A percentile compares a stretch with the other conserved stretches of the same genome.
Evolutionary conservation across 2,329 filamentous ascomycete genomes (phyloP).

Genomic region (Fusarium lateritium): DNA sequence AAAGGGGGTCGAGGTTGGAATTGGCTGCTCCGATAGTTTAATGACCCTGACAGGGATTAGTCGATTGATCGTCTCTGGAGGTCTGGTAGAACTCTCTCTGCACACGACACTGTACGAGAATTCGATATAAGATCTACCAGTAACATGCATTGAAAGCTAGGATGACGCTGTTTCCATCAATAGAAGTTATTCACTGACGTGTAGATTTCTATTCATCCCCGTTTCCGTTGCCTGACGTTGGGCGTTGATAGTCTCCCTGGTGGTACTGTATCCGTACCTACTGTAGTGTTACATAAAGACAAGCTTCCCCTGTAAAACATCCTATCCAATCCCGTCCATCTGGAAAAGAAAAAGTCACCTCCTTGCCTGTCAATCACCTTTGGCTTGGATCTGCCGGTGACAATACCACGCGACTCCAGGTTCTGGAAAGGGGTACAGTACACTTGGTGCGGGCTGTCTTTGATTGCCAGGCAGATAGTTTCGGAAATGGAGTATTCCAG

Average conservation of each 20-base stretch:
- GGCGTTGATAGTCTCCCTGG: background rate
- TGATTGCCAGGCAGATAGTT: constrained; percentile 22
- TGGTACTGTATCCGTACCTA: no score
- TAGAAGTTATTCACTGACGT: background rate
- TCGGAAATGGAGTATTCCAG: background rate
- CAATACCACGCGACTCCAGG: constrained; percentile 31
- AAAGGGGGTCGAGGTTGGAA: constrained; percentile 52
- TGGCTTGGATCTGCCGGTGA: constrained; percentile 35
- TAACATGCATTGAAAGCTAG: background rate
- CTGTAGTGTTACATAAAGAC: constrained; percentile 19
- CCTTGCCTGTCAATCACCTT: constrained; percentile 27
- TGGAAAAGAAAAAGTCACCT: constrained; percentile 21
- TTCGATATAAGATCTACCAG: constrained; percentile 8
- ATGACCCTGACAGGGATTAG: constrained; percentile 50
- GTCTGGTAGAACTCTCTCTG: constrained; percentile 12
- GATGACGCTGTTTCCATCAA: constrained; percentile 23
- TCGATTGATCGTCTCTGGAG: constrained; percentile 24
- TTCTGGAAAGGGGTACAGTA: constrained; percentile 27
- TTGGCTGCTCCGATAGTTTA: constrained; percentile 55
- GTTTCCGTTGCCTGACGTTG: constrained; percentile 10
- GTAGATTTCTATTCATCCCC: background rate
- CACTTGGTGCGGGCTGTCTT: background rate
- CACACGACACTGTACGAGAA: constrained; percentile 12
- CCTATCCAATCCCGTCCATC: constrained; percentile 15
- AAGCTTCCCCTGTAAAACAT: constrained; percentile 22